Conservation (phyloP, 441 rosid species). For the Jatropha multifida region DNA sequence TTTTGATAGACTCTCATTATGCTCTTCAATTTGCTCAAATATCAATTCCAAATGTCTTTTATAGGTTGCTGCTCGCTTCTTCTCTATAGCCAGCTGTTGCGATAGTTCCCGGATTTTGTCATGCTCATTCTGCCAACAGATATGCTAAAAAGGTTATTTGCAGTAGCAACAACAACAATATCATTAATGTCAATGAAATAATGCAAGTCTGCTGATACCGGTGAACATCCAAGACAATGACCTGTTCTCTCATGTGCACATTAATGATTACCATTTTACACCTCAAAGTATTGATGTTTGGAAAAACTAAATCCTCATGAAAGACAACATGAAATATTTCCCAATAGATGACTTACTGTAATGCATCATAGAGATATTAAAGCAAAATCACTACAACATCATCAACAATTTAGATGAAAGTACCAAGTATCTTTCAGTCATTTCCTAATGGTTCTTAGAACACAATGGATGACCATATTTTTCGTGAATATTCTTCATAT, state of each 20-base stretch:
- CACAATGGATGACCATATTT: not conserved
- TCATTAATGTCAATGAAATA: not conserved
- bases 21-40: constrained; percentile 85
- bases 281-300: not conserved
- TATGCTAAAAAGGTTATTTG: constrained; percentile 8
- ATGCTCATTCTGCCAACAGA: constrained; percentile 68
- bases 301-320: not conserved
- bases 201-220: not conserved
- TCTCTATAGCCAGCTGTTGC: constrained; percentile 87
- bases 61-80: constrained; percentile 81
- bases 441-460: not conserved
- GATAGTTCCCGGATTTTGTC: constrained; percentile 84
- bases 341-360: not conserved
- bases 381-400: not conserved
- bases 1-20: constrained; percentile 76
- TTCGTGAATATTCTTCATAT: not conserved
- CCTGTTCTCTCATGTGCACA: not conserved
- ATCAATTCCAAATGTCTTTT: constrained; percentile 88
- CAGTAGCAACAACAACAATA: not conserved
- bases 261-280: not conserved
- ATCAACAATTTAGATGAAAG: not conserved
- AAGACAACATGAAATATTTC: not conserved
- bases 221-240: not conserved
- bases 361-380: not conserved
- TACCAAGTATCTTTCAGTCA: not conserved